Percentiles rank a stretch among this genome's conserved stretches.
phyloP scores from a whole-genome alignment of 345 rosid genomes.

The Salix caprea region DNA sequence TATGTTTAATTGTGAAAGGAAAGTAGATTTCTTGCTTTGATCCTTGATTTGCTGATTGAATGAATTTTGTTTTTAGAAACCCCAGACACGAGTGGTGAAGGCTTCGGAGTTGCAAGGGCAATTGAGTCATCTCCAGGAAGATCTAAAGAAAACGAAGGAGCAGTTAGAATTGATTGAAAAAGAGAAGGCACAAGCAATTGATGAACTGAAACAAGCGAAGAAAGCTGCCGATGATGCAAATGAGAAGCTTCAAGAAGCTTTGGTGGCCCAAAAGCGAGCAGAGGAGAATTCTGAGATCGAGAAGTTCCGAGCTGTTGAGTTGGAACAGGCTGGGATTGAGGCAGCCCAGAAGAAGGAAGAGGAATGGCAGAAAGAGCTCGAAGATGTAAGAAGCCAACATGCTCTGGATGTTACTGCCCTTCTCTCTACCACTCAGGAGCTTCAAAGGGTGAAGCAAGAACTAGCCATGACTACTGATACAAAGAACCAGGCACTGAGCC shows the following conservation, averaged over 20 bases:
- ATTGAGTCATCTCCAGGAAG: constrained; percentile 66
- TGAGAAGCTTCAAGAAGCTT: constrained; percentile 71
- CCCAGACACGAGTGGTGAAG: constrained; percentile 45
- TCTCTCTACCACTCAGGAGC: constrained; percentile 66
- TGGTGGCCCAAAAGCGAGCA: constrained; percentile 81
- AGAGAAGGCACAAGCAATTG: constrained; percentile 67
- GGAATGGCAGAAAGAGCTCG: constrained; percentile 77
- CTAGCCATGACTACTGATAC: constrained; percentile 63
- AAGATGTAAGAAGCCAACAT: constrained; percentile 68
- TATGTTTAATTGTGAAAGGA: not conserved
- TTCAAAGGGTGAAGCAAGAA: constrained; percentile 63
- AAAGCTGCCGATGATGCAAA: constrained; percentile 58
- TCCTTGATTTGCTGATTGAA: constrained; percentile 10
- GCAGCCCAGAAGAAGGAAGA: constrained; percentile 76
- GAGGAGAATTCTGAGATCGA: constrained; percentile 84
- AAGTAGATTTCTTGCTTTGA: not conserved
- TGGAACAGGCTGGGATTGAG: constrained; percentile 89
- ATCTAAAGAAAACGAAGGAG: constrained; percentile 84
- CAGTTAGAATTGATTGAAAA: constrained; percentile 57
- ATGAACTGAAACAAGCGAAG: constrained; percentile 70
- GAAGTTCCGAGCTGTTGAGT: constrained; percentile 81
- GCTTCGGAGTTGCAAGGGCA: constrained; percentile 66
- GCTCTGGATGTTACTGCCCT: constrained; percentile 79
- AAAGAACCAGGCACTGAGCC: constrained; percentile 79
- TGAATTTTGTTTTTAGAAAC: constrained; percentile 53